Base-by-base conservation (phyloP, 116 monocot species). In the Trichopus zeylanicus region DNA sequence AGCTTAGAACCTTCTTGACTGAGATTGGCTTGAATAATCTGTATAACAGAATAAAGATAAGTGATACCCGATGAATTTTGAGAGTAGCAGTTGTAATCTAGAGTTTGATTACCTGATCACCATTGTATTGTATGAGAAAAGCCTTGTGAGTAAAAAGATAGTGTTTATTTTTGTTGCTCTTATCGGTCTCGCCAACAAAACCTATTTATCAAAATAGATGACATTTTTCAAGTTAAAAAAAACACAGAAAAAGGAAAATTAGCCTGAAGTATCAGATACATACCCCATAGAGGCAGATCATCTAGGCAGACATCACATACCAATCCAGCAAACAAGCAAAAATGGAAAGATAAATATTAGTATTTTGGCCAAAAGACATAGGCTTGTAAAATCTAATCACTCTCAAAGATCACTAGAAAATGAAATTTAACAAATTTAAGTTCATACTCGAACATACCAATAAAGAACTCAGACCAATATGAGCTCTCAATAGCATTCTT, bases 401-500 rank as follows among this genome's bases (percentile, higher is more conserved):
- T n/a, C n/a, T n/a, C n/a, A 42, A 18, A 26, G 8, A 66, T 4
- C 49, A 49, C 19, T n/a, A 49, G 20, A 42, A 42, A 13, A 42
- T 9, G 42, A 42, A 5, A 33, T 5, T 5, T 4, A 33, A 33
- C 4, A 33, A 33, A 33, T 33, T 5, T 46, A 15, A 46, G 15
- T 46, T 11, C 9, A 46, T 46, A 26, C 48, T 38, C 42, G 22
- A 51, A 70, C 61, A 63, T 83, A 95, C 94, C 94, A 25, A 95
- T 81, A 69, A 95, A 95, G 31, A 95, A 84, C 53, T 95, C 93
- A 77, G 82, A 82, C 88, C 88, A 93, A 77, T 93, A 93, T 39
- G 77, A 79, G 51, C 35, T 81, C 16, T 83, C 94, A 55, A 89
- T 86, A 26, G 94, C 94, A 84, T 86, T 78, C 29, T 64, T 79